Percentiles rank a stretch among this genome's conserved stretches.
phyloP scores from a whole-genome alignment of 2,329 filamentous ascomycete species.

The Fusarium napiforme region DNA sequence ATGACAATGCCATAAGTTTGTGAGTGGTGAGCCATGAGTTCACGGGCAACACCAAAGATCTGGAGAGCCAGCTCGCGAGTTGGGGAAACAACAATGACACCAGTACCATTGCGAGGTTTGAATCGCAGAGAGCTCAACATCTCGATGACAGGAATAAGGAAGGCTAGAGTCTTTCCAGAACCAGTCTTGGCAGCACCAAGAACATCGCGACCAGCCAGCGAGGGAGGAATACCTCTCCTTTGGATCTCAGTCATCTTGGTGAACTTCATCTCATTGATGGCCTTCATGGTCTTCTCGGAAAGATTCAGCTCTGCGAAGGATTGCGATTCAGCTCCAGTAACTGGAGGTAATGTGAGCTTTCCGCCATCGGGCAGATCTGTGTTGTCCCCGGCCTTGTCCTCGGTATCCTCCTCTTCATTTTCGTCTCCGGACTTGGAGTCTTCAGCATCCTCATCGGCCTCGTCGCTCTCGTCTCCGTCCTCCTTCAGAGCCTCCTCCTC shows the following conservation, averaged over 20 bases:
- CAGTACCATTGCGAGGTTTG: constrained; percentile 93
- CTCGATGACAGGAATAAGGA: constrained; percentile 93
- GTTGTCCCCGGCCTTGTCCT: constrained; percentile 45
- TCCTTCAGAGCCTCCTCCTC: constrained; percentile 46
- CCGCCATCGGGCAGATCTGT: constrained; percentile 52
- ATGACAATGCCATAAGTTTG: constrained; percentile 96
- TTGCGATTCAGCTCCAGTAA: constrained; percentile 67
- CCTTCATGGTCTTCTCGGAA: constrained; percentile 88
- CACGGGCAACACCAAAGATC: constrained; percentile 93
- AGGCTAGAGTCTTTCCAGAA: constrained; percentile 94
- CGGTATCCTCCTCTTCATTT: constrained; percentile 42
- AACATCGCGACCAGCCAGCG: constrained; percentile 90
- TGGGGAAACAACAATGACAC: constrained; percentile 91
- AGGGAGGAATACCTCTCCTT: constrained; percentile 83
- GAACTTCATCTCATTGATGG: constrained; percentile 91
- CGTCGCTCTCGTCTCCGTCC: constrained; percentile 39
- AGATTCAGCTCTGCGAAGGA: constrained; percentile 85
- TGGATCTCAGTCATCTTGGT: constrained; percentile 97
- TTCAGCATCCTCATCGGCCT: constrained; percentile 47
- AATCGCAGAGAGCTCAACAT: constrained; percentile 91
- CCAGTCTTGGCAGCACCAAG: constrained; percentile 96
- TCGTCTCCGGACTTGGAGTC: constrained; percentile 45
- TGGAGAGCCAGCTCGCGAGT: constrained; percentile 94
- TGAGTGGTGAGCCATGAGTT: constrained; percentile 93
- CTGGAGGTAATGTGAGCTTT: constrained; percentile 63